Base-by-base conservation (phyloP, 768 basidiomycete species). In the Lentinula raphanica region DNA sequence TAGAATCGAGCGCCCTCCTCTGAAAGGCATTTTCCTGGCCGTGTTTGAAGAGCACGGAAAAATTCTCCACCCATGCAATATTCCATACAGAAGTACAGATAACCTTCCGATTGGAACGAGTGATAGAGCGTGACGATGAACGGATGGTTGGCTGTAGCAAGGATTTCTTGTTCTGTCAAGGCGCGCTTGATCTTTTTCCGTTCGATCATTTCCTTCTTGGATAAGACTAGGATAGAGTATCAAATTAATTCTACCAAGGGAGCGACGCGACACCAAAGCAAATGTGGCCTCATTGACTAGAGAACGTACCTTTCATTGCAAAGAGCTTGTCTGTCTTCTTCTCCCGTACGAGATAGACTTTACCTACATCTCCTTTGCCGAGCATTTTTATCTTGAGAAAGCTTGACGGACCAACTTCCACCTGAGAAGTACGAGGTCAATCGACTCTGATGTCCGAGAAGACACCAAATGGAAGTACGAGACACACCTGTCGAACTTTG, bases 41-140 rank as follows among this genome's bases (percentile, higher is more conserved):
- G 82, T 48, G 90, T 91, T 71, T 99, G 97, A 61, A 99, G 76
- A 8, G 96, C 95, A 35, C 97, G 88, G 81, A 99, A 99, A 77
- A 99, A 99, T 69, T 99, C 97, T 58, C 97, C 97, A 35, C 97
- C 85, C 92, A 97, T 95, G 75, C 97, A 99, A 74, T 98, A 98
- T 74, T 98, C 92, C 92, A 94, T 94, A 79, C 94, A 97, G 72
- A 98, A 96, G 74, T 98, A 99, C 28, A 99, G 85, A 73, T 97
- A 97, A 59, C 92, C 90, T 65, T 95, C 92, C 13, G 94, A 98
- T 74, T 99, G 97, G 79, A 99, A 99, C 3, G 96, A 98, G 74
- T 99, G 97, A 74, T 98, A 91, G 36, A 99, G 85, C 25, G 97
- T 98, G 66, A 99, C 96, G 74, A 99, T 99, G 81, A 99, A 99